phyloP scores from a whole-genome alignment of 345 rosid species.

The Lepidium aucheri region DNA sequence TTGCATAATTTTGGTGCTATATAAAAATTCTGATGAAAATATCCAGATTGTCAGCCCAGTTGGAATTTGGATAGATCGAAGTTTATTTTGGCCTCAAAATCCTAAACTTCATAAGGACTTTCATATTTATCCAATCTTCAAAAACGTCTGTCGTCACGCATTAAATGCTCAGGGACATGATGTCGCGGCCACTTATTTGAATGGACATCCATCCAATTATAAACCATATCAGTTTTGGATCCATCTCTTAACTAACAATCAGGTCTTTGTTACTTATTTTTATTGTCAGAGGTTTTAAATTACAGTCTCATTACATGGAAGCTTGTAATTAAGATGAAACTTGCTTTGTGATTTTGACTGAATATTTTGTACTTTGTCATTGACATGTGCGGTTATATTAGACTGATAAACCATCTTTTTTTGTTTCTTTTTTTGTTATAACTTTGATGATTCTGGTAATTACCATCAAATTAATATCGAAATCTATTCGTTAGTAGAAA shows the following conservation, averaged over 20 bases:
- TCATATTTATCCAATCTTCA: conserved; percentile 6
- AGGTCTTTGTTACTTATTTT: neutral
- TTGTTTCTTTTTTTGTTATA: too few relatives aligned
- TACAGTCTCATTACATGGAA: neutral
- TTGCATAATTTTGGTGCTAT: too few relatives aligned
- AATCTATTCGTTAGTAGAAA: too few relatives aligned
- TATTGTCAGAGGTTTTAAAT: neutral
- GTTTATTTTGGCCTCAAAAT: conserved; percentile 8
- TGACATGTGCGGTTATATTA: too few relatives aligned
- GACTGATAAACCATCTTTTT: too few relatives aligned
- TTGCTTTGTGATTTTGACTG: too few relatives aligned
- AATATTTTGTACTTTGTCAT: too few relatives aligned
- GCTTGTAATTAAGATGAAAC: neutral
- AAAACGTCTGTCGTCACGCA: conserved; percentile 21
- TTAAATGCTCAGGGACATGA: conserved; percentile 27
- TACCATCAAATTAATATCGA: too few relatives aligned
- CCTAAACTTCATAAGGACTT: neutral
- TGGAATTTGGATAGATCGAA: neutral
- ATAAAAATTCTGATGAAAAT: too few relatives aligned
- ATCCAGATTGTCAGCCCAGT: too few relatives aligned
- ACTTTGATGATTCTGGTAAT: too few relatives aligned
- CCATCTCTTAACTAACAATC: neutral
- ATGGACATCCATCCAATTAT: conserved; percentile 10
- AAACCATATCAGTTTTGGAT: neutral
- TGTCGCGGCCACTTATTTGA: conserved; percentile 23